Evolutionary conservation across 805 yeast species (phyloP).

Genomic region (Barnettozyma pratensis): DNA sequence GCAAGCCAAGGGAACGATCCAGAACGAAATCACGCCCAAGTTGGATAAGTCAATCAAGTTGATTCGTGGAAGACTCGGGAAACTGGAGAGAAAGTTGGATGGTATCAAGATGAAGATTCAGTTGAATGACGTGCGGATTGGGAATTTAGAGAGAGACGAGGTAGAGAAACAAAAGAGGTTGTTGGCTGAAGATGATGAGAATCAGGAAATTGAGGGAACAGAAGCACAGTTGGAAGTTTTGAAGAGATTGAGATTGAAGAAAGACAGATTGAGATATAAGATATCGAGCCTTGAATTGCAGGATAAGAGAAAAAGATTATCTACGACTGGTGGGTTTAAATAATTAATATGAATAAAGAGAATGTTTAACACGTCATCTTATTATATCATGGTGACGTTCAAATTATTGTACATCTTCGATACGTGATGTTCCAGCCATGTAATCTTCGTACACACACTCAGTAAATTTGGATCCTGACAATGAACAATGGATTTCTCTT

Average conservation of each 20-base stretch:
- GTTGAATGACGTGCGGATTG: conserved; percentile 36
- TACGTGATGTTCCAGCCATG: conserved; percentile 42
- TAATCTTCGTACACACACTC: conserved; percentile 58
- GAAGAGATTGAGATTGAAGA: conserved; percentile 36
- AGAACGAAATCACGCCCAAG: conserved; percentile 38
- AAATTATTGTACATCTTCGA: conserved; percentile 23
- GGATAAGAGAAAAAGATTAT: conserved; percentile 22
- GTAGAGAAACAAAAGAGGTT: conserved; percentile 1
- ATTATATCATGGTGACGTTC: conserved; percentile 21
- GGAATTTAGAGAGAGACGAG: conserved; percentile 22
- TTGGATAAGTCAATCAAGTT: conserved; percentile 28
- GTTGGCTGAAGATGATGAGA: conserved; percentile 3
- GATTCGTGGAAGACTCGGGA: conserved; percentile 30
- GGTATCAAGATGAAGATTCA: conserved; percentile 32
- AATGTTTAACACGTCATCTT: neutral
- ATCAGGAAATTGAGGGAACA: conserved; percentile 25
- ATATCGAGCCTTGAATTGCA: conserved; percentile 27
- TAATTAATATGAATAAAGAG: neutral
- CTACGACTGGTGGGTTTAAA: conserved; percentile 12
- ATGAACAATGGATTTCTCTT: conserved; percentile 52
- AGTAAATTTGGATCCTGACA: conserved; percentile 66
- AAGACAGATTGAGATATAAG: conserved; percentile 38
- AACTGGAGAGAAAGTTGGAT: conserved; percentile 29
- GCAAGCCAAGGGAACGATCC: conserved; percentile 34
- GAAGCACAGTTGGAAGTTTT: conserved; percentile 34